Evolutionary conservation across 2,329 filamentous ascomycete genomes (phyloP).

Genomic region (Penicillium palitans): DNA sequence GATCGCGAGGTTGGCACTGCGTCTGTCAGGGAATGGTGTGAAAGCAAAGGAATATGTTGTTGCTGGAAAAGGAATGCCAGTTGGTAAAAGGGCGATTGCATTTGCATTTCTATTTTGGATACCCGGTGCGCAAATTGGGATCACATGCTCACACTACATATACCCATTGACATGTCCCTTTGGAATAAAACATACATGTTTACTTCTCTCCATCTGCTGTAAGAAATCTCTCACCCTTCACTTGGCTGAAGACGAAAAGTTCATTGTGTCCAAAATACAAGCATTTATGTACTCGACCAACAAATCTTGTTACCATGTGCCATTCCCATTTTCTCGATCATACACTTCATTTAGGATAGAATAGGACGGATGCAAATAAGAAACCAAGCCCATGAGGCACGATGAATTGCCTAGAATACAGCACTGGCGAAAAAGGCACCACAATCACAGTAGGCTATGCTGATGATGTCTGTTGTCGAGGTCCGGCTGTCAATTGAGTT

Average conservation of each 20-base stretch:
- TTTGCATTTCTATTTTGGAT: background rate
- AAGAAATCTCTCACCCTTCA: background rate
- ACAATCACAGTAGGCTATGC: background rate
- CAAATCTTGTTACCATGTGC: background rate
- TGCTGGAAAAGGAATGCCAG: constrained; percentile 57
- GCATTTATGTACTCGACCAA: background rate
- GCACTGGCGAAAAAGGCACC: background rate
- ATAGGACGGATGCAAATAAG: background rate
- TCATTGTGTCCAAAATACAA: background rate
- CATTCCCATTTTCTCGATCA: background rate
- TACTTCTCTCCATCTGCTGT: background rate
- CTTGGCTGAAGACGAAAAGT: background rate
- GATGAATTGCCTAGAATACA: background rate
- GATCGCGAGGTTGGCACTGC: constrained; percentile 63
- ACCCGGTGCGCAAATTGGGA: background rate
- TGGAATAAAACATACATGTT: no score
- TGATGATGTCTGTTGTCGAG: background rate
- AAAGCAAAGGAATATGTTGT: constrained; percentile 82
- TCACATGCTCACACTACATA: background rate
- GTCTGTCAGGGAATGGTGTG: constrained; percentile 86
- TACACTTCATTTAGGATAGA: background rate
- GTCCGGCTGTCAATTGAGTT: background rate
- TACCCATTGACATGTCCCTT: background rate
- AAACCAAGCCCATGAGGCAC: background rate
- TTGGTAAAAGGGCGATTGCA: constrained; percentile 7